phyloP scores from a whole-genome alignment of 1,139 yeast genomes.

The Lodderomyces oxycetoniae region DNA sequence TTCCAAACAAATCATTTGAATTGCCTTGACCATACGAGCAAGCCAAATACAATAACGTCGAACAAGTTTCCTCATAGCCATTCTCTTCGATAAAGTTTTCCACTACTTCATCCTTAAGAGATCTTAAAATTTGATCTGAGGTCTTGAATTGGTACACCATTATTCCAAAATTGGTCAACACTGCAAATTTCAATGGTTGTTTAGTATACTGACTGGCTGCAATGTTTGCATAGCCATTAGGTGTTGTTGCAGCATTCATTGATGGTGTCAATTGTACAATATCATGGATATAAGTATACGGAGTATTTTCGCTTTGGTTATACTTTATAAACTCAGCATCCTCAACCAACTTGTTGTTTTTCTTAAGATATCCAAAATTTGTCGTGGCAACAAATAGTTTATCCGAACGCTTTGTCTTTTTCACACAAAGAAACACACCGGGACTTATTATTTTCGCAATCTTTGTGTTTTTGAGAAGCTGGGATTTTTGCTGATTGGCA shows the following conservation, averaged over 20 bases:
- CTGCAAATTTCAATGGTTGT: constrained; percentile 64
- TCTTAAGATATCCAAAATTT: constrained; percentile 77
- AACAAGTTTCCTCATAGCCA: constrained; percentile 71
- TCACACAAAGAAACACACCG: constrained; percentile 64
- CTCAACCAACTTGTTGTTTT: constrained; percentile 66
- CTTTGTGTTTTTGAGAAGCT: constrained; percentile 44
- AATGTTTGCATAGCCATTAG: constrained; percentile 76
- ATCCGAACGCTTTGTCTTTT: constrained; percentile 41
- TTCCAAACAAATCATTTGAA: constrained; percentile 45
- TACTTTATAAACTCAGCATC: constrained; percentile 72
- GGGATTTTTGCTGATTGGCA: constrained; percentile 42
- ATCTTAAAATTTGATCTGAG: constrained; percentile 71
- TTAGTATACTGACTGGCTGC: constrained; percentile 79
- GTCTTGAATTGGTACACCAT: constrained; percentile 72
- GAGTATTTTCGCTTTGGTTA: constrained; percentile 29
- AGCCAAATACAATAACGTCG: constrained; percentile 78
- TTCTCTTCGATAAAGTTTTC: constrained; percentile 47
- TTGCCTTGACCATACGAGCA: constrained; percentile 59
- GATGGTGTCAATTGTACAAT: constrained; percentile 66
- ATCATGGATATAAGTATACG: constrained; percentile 53
- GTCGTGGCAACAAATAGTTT: constrained; percentile 72
- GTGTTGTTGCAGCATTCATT: constrained; percentile 66
- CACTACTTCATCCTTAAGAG: constrained; percentile 56
- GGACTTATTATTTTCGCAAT: constrained; percentile 65
- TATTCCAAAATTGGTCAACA: constrained; percentile 75